Conservation (phyloP, 441 rosid species). For the Biscutella laevigata region DNA sequence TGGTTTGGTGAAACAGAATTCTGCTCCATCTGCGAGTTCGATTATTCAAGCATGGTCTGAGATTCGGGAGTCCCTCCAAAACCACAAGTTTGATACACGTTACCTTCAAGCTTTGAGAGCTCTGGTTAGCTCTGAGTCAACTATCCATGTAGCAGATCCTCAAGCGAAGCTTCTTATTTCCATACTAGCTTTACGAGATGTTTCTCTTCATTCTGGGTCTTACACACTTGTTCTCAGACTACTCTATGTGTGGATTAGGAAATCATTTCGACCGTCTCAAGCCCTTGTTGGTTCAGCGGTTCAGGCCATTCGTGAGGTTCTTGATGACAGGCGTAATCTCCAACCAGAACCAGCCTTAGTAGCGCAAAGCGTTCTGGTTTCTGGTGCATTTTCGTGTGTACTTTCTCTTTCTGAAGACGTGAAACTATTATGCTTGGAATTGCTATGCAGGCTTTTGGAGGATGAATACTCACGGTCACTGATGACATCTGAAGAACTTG, state of each 20-base stretch:
- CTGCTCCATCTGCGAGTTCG: conserved; percentile 58
- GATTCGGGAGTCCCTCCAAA: conserved; percentile 59
- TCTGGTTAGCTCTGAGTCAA: conserved; percentile 46
- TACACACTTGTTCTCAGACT: conserved; percentile 52
- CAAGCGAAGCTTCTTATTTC: conserved; percentile 81
- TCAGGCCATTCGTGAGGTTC: conserved; percentile 38
- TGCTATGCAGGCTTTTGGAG: conserved; percentile 52
- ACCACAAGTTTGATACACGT: conserved; percentile 40
- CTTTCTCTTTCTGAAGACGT: conserved; percentile 43
- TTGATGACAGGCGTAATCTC: conserved; percentile 27
- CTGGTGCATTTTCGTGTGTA: conserved; percentile 62
- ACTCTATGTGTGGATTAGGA: conserved; percentile 84
- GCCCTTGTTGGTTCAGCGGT: conserved; percentile 52
- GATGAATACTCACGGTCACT: conserved; percentile 30
- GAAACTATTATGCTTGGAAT: conserved; percentile 47
- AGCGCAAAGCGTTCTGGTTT: conserved; percentile 53
- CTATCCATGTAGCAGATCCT: conserved; percentile 86
- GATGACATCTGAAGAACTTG: conserved; percentile 28
- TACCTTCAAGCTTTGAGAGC: conserved; percentile 57
- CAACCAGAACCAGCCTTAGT: conserved; percentile 32
- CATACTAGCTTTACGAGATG: conserved; percentile 40
- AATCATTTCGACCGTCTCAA: conserved; percentile 57
- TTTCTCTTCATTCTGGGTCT: conserved; percentile 43
- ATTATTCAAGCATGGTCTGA: conserved; percentile 88
- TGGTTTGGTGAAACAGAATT: conserved; percentile 17